Evolutionary conservation across 306 rosid species (phyloP), one percentile per base, ranked within the genome.

Genomic region (Begonia masoniana): DNA sequence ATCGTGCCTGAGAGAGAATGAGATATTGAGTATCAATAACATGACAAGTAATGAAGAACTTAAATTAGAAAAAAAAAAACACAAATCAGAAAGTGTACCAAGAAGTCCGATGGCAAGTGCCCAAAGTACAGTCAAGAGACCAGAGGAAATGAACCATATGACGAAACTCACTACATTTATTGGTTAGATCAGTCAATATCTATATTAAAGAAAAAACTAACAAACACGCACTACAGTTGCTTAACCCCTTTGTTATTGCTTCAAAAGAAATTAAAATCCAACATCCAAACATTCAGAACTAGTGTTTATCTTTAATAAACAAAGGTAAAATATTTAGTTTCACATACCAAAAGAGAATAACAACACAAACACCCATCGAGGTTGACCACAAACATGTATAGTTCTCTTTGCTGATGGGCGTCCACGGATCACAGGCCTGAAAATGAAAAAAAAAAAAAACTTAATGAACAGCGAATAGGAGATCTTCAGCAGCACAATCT

Each of bases 371-470:
- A 83, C 81, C 96, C 94, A 86, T 57, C 99, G 95, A 42, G 96
- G 96, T 43, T 63, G 95, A 17, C 96, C 96, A 47, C 99, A 92
- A 50, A 92, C 79, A 71, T 68, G 67, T 63, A 92, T 86, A 58
- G 93, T 68, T 72, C 99, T 77, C 74, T 86, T 92, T 45, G 94
- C 75, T 59, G 96, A 79, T 43, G 99, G 96, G 56, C 96, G 99
- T 55, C 99, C 96, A 69, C 99, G 96, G 60, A 92, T 83, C 50
- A 92, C 99, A 73, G 99, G 99, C 84, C 99, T 92, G 84, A 41
- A 55, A 76, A 63, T 39, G n/a, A n/a, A 17, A 17, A 17, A 17
- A 17, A 17, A 17, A 17, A 52, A 41, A 70, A 65, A 24, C 67
- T 50, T 46, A 41, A 51, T 63, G 59, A 11, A 55, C 60, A 55